A percentile compares a stretch with the other conserved stretches of the same genome.
These are phyloP conservation scores for Penicillium sp. DNA, from an alignment of 2,329 filamentous ascomycete species.

Conservation along the genomic window DNA sequence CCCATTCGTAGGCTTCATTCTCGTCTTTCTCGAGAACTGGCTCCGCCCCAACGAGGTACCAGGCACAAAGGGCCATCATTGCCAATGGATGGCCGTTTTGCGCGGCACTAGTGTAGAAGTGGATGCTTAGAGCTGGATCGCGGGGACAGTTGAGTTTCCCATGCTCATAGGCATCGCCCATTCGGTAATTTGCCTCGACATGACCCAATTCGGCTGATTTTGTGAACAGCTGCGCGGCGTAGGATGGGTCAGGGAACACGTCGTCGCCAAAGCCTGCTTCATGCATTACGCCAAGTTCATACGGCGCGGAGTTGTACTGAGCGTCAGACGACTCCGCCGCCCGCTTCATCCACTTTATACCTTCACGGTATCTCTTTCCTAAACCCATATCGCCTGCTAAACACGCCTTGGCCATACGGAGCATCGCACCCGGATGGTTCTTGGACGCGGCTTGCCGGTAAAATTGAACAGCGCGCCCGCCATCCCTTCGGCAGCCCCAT, in stretches of 20 bases:
- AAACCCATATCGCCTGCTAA: constrained; percentile 82
- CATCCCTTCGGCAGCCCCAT: constrained; percentile 90
- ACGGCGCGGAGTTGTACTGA: constrained; percentile 91
- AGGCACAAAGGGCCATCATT: constrained; percentile 98
- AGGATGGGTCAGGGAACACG: constrained; percentile 84
- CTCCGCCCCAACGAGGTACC: constrained; percentile 95
- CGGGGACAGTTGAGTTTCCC: constrained; percentile 81
- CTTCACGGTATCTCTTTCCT: constrained; percentile 81
- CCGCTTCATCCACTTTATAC: constrained; percentile 93
- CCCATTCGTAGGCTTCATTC: constrained; percentile 95
- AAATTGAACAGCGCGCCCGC: constrained; percentile 89
- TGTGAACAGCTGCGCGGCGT: constrained; percentile 91
- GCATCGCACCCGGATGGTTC: constrained; percentile 92
- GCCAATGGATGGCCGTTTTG: constrained; percentile 77
- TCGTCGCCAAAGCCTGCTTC: constrained; percentile 93
- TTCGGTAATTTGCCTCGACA: constrained; percentile 75
- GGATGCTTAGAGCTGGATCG: constrained; percentile 89
- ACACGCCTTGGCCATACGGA: constrained; percentile 85
- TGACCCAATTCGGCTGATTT: constrained; percentile 91
- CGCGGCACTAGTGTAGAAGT: constrained; percentile 94
- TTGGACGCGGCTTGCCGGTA: constrained; percentile 87
- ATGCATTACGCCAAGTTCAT: constrained; percentile 83
- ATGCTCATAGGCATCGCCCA: constrained; percentile 97
- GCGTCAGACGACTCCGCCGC: constrained; percentile 83
- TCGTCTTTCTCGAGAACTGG: constrained; percentile 93